Conservation (phyloP, 2,329 filamentous ascomycete genomes). For the Penicillium sp. region DNA sequence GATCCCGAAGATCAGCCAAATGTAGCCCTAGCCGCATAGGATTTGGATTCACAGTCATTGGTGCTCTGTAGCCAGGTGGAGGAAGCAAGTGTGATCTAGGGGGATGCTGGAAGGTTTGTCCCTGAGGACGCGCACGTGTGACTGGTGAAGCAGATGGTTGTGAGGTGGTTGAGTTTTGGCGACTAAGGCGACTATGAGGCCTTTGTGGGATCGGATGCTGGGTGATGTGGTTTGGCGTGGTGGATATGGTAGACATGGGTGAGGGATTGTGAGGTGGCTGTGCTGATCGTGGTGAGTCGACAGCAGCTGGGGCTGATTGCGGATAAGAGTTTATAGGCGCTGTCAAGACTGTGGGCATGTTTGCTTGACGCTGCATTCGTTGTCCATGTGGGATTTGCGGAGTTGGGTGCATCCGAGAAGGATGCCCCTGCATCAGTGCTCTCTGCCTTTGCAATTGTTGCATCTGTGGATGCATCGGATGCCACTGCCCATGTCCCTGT, state of each 20-base stretch:
- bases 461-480: background rate
- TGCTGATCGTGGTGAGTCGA: background rate
- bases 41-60: conserved; percentile 16
- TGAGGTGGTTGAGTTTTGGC: background rate
- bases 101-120: background rate
- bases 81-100: conserved; percentile 11
- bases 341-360: background rate
- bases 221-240: background rate
- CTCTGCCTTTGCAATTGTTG: background rate
- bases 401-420: background rate
- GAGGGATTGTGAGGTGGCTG: background rate
- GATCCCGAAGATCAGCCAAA: conserved; percentile 58
- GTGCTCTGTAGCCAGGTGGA: conserved; percentile 9
- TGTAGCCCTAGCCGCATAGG: conserved; percentile 46
- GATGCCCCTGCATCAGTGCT: background rate
- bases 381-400: background rate
- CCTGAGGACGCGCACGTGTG: background rate
- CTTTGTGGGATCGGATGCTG: background rate
- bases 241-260: background rate
- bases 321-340: background rate
- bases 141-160: background rate
- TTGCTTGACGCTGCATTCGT: background rate
- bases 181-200: background rate
- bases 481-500: background rate
- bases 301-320: background rate